Percentiles rank a stretch among this genome's conserved stretches.
phyloP scores from a whole-genome alignment of 2,329 filamentous ascomycete species.

The Arthrobotrys entomopaga region DNA sequence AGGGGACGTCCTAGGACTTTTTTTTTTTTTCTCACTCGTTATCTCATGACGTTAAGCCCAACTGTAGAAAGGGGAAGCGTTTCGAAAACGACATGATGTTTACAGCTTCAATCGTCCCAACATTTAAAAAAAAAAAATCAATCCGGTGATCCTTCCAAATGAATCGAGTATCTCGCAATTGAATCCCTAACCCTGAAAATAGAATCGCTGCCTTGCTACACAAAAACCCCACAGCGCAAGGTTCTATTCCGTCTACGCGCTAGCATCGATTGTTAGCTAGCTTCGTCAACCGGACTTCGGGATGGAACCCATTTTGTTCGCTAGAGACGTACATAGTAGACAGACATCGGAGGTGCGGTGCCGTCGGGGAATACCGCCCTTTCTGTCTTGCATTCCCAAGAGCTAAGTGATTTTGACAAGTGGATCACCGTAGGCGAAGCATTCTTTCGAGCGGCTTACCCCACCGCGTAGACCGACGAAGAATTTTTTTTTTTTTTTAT shows the following conservation, averaged over 20 bases:
- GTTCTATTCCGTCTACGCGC: conserved; percentile 50
- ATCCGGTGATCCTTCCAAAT: neutral
- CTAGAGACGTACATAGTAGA: conserved; percentile 28
- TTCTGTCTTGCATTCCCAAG: conserved; percentile 11
- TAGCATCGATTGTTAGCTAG: conserved; percentile 52
- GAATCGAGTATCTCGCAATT: conserved; percentile 11
- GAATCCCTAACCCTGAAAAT: conserved; percentile 20
- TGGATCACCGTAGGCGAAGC: conserved; percentile 37
- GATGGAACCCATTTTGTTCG: conserved; percentile 52
- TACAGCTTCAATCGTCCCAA: conserved; percentile 14
- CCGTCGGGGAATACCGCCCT: conserved; percentile 50
- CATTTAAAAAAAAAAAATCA: neutral
- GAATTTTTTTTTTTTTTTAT: conserved; percentile 16
- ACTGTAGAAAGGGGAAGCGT: neutral
- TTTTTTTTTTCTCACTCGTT: neutral
- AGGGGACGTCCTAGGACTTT: conserved; percentile 8
- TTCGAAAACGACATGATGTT: neutral
- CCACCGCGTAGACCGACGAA: conserved; percentile 29
- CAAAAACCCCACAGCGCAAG: conserved; percentile 36
- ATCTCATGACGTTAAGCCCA: conserved; percentile 28
- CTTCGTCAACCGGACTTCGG: conserved; percentile 53
- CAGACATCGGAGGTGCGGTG: conserved; percentile 44
- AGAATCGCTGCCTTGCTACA: conserved; percentile 39
- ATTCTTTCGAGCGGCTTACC: conserved; percentile 19
- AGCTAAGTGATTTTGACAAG: conserved; percentile 37